Evolutionary conservation across 2,329 filamentous ascomycete genomes (phyloP), one percentile per base, ranked within the genome.

Genomic region (Fragosphaeria purpurea): DNA sequence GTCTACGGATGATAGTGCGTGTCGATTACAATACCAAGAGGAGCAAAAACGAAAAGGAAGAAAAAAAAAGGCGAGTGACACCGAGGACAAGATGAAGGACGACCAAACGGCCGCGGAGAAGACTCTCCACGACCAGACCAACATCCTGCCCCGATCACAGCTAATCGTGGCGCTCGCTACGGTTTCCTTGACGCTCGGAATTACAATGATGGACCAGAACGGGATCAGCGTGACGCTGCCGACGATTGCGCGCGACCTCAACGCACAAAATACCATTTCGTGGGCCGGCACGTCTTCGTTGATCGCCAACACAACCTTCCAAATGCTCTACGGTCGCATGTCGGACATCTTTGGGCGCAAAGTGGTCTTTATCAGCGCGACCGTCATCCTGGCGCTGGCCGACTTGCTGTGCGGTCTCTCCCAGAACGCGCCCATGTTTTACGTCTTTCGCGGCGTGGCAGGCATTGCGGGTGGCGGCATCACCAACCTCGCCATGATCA

Each of bases 311-410:
- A 83, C 80, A 0, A 74, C 76, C 37, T 84, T 83, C 55, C 79
- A 81, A 55, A 77, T 82, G 51, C 68, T 84, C 0, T 83, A 83
- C 59, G 80, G 80, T 22, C 71, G 78, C 5, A 57, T 82, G 4
- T 81, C 77, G 1, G 78, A 83, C 61, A 75, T 82, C 1, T 72
- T 82, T 44, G 78, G 78, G n/a, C 71, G 80, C 12, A 83, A 83
- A 60, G 68, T 71, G 7, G 69, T 83, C 7, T 75, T 79, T 47
- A 59, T 84, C 4, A 68, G 67, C 1, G 74, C 75, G 2, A 62
- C 81, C 8, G 65, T 67, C 0, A 61, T 81, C 8, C 65, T 85
- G 6, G 68, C 70, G 7, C 50, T 82, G n/a, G 76, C 74, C 2
- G 78, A 82, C 58, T 61, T 84, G 43, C 65, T 80, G 1, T 83